phyloP scores from a whole-genome alignment of 2,329 filamentous ascomycete genomes.

The Hymenoscyphus albidus region DNA sequence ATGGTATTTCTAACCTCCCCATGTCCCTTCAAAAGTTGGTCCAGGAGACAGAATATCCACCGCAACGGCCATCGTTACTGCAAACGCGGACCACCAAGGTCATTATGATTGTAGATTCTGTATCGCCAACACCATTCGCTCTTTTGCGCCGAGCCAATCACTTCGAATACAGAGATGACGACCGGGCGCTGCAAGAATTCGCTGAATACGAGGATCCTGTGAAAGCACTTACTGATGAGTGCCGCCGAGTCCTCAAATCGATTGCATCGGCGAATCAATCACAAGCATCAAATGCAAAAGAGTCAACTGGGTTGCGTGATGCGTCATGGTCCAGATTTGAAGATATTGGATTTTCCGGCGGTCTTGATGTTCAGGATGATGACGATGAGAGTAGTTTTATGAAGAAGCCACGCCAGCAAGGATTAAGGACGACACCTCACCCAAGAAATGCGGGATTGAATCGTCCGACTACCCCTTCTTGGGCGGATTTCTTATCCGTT shows the following conservation, averaged over 20 bases:
- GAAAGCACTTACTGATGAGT: conserved; percentile 86
- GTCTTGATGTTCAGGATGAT: conserved; percentile 68
- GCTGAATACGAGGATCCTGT: conserved; percentile 87
- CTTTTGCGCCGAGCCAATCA: conserved; percentile 86
- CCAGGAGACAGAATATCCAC: conserved; percentile 91
- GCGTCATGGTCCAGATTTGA: conserved; percentile 97
- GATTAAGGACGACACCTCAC: conserved; percentile 61
- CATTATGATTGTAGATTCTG: conserved; percentile 92
- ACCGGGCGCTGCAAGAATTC: conserved; percentile 78
- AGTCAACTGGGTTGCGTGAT: conserved; percentile 71
- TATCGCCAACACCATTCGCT: conserved; percentile 91
- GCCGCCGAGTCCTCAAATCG: conserved; percentile 80
- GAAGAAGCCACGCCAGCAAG: conserved; percentile 38
- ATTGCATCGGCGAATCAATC: conserved; percentile 89
- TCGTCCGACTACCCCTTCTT: conserved; percentile 91
- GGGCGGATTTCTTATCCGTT: conserved; percentile 95
- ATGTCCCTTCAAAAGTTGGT: conserved; percentile 87
- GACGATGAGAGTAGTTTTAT: conserved; percentile 40
- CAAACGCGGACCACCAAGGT: conserved; percentile 82
- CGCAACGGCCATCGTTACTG: conserved; percentile 70
- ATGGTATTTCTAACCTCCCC: conserved; percentile 80
- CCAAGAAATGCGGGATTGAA: conserved; percentile 61
- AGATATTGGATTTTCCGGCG: conserved; percentile 82
- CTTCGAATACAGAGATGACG: conserved; percentile 90
- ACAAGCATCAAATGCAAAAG: conserved; percentile 64